phyloP scores from a whole-genome alignment of 2,329 filamentous ascomycete species.

The Helminthosporium solani region DNA sequence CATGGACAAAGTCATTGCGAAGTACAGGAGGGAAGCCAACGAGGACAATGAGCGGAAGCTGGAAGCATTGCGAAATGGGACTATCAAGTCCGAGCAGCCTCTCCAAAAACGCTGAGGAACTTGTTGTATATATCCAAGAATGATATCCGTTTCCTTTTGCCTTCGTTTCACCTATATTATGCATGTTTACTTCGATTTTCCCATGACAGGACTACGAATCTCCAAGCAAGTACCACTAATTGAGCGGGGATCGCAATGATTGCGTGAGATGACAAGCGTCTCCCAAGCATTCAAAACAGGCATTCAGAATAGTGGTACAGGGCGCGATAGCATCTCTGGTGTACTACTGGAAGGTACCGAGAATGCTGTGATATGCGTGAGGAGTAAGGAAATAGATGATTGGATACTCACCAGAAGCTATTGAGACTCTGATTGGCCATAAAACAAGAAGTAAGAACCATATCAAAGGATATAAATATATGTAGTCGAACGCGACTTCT shows the following conservation, averaged over 20 bases:
- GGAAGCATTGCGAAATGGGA: slow-evolving; percentile 38
- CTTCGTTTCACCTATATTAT: neutral
- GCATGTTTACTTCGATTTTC: too few relatives aligned
- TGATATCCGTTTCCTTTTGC: slow-evolving; percentile 5
- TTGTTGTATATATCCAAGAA: slow-evolving; percentile 6
- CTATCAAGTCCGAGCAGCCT: slow-evolving; percentile 38
- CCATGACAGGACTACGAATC: too few relatives aligned
- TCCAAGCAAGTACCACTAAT: neutral
- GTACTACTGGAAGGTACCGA: too few relatives aligned
- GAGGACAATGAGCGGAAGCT: slow-evolving; percentile 60
- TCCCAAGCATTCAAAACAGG: neutral
- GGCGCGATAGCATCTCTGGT: neutral
- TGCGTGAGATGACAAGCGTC: neutral
- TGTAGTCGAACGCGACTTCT: too few relatives aligned
- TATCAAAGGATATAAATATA: too few relatives aligned
- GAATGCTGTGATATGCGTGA: too few relatives aligned
- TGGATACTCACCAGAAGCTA: too few relatives aligned
- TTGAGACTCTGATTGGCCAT: too few relatives aligned
- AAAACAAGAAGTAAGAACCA: too few relatives aligned
- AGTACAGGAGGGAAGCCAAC: slow-evolving; percentile 61
- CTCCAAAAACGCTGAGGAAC: slow-evolving; percentile 8
- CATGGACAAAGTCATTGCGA: slow-evolving; percentile 60
- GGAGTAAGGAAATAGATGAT: too few relatives aligned
- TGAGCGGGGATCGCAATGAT: neutral
- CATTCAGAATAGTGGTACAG: neutral